Evolutionary conservation across 1,284 basidiomycete genomes (phyloP).

Genomic region (Tilletia caries): DNA sequence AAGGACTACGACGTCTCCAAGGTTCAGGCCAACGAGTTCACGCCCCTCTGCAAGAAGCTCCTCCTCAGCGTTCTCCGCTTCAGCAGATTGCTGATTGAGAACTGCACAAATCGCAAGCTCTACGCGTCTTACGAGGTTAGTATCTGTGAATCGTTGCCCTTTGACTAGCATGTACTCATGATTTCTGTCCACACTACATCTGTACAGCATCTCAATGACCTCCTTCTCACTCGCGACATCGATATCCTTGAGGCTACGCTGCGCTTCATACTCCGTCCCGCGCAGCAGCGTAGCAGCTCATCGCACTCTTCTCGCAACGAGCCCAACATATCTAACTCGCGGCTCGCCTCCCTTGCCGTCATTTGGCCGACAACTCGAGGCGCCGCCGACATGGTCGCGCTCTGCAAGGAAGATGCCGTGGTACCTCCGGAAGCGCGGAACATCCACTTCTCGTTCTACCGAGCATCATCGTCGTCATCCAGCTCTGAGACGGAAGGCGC

Average conservation of each 20-base stretch:
- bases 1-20: conserved; percentile 64
- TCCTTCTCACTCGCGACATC: conserved; percentile 82
- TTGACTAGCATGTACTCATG: neutral
- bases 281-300: conserved; percentile 78
- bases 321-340: conserved; percentile 36
- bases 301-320: conserved; percentile 28
- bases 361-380: conserved; percentile 47
- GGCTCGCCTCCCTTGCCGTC: conserved; percentile 43
- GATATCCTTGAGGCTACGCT: conserved; percentile 81
- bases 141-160: conserved; percentile 16
- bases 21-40: conserved; percentile 70
- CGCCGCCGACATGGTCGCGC: conserved; percentile 55
- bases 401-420: conserved; percentile 49
- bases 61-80: conserved; percentile 81
- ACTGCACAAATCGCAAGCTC: conserved; percentile 95
- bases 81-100: conserved; percentile 84
- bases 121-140: conserved; percentile 94
- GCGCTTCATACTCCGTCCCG: conserved; percentile 81
- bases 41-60: conserved; percentile 70
- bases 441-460: conserved; percentile 57
- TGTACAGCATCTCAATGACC: conserved; percentile 75
- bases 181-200: conserved; percentile 4
- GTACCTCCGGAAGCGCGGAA: conserved; percentile 50
- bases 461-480: conserved; percentile 2
- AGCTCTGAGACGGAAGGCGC: conserved; percentile 23